Base-by-base conservation (phyloP, 768 basidiomycete genomes). In the Tubosaeta brunneosetosa region DNA sequence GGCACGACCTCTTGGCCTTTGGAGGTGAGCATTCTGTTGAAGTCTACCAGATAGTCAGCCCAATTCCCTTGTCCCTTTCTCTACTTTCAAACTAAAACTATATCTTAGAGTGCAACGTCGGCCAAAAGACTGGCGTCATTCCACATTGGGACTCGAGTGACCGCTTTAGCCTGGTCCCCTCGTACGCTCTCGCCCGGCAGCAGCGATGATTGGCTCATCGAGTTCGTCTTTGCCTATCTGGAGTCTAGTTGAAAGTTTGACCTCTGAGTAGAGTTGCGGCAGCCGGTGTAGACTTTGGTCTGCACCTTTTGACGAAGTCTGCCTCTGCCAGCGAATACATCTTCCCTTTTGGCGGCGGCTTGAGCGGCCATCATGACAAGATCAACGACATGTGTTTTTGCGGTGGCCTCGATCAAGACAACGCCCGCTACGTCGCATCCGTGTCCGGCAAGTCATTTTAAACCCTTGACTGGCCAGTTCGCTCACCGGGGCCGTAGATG, bases 301-400 rank as follows among this genome's bases (percentile, higher is more conserved):
- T 92, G 0, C 84, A 87, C 64, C 71, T 86, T 22, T 76, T 91
- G 57, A 82, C 82, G 40, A 87, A 83, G 62, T 71, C 77, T 0
- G 68, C 74, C 4, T 65, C 68, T 13, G 65, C 69, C 6, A 67
- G 68, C 12, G 85, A 88, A 60, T 66, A 75, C 52, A 70, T 84
- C 45, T 88, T 84, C 55, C 69, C 79, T 6, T 91, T 92, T 61
- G 90, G 88, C 26, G 88, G 88, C 3, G 88, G 88, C 1, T 72
- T 89, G 31, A 88, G 84, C 57, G 90, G 89, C 1, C 90, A 92
- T 61, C 88, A 90, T 66, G 86, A 83, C 36, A 81, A 76, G 61
- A 75, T 92, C 14, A 91, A 84, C 57, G 88, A 84, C 57, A 84
- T 92, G 75, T 74, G 81, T 22, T 92, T 89, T 60, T 89, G 86